Base-by-base conservation (phyloP, 345 rosid genomes). In the Microcos paniculata region DNA sequence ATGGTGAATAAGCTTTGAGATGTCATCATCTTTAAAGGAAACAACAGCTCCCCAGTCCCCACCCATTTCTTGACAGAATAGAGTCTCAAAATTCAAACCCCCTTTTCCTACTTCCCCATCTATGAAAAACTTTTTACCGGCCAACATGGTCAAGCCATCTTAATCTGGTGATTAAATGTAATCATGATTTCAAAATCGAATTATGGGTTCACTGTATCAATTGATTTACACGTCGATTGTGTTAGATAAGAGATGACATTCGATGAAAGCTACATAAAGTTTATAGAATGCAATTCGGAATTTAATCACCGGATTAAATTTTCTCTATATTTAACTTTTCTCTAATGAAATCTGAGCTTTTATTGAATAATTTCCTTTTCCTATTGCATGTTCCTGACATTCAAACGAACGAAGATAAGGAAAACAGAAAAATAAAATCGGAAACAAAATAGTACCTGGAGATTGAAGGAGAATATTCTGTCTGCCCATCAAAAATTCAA, bases 371-470 rank as follows among this genome's bases (percentile, higher is more conserved):
- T 16, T 56, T 23, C 2, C 31, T 15, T 10, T 24, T 23, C 26
- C 23, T n/a, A n/a, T 30, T 49, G 59, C 38, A 19, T 53, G 43
- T 58, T 23, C 15, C 11, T 35, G 51, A 30, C 33, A 24, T 56
- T 40, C 28, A 58, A 55, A 57, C 10, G 9, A 55, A 57, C 10
- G 9, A 58, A 30, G 51, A 42, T 24, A 14, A 35, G 21, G 2
- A 16, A 35, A 65, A 42, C 15, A 28, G 42, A 28, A 46, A 68
- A 28, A 16, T 16, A 9, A 68, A 24, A 28, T 28, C 10, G 10
- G 28, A 58, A 74, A 35, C 12, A 13, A 35, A 19, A 59, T 62
- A 38, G 43, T 87, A 77, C 86, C 86, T 70, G 76, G 13, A 53
- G 46, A 77, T 48, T 12, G 73, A 57, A 71, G 21, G 38, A 6